Evolutionary conservation across 352 stramenopile species (phyloP), one percentile per base, ranked within the genome.

Genomic region (Globisporangium paroecandrum): DNA sequence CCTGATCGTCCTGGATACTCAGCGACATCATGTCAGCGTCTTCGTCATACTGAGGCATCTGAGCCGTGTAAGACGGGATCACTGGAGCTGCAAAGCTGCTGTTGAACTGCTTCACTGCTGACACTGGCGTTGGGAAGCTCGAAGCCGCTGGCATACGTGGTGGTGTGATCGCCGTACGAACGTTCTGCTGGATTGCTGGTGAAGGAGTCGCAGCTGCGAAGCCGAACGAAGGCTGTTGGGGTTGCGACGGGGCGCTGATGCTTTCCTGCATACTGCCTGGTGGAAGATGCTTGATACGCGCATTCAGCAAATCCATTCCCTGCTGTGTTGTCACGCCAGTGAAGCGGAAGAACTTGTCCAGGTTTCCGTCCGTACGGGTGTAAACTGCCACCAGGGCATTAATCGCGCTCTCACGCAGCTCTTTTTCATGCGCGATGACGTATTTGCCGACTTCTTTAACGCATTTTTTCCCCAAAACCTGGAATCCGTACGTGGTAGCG

Each of bases 381-480:
- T 90, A 96, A n/a, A 93, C 84, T 15, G 78, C 69, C 15, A 96
- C 81, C 8, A 96, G 62, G 0, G 81, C 70, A 56, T 81, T 87
- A 47, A 96, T 83, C 2, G 87, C 85, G 51, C 79, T 90, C 63
- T 95, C 89, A 15, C 89, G 87, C 15, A 95, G 75, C 62, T 94
- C 89, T 62, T 94, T 95, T 64, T 96, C 89, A 38, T 92, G 79
- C 20, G 79, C 87, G 10, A 80, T 77, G 6, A 94, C 84, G 41
- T 83, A 91, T 58, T 94, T 95, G 4, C 75, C 85, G 5, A 95
- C 77, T 53, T 96, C 89, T 64, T 90, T 93, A 9, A 95, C 76
- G 29, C 77, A 85, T 34, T 85, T 88, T 53, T 90, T 90, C 22
- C 89, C 87, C 10, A 94, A 66, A 15, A 83, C 65, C 4, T 88